phyloP scores from a whole-genome alignment of 164 flowering plant genomes.

The Cinnamomum chago region DNA sequence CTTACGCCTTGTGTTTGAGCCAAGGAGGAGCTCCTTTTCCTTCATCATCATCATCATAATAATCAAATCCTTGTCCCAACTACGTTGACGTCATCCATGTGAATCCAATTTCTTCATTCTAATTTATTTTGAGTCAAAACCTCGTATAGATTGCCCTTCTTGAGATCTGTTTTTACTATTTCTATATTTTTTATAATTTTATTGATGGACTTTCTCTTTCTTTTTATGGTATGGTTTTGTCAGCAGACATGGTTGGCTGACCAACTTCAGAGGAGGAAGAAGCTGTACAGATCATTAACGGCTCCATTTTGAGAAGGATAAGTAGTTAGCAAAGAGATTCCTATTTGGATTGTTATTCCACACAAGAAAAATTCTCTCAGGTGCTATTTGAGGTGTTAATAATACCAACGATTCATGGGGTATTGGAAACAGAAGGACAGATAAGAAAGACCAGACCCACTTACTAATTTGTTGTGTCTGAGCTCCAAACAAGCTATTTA shows the following conservation, averaged over 20 bases:
- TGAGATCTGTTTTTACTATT: background rate
- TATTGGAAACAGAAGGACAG: background rate
- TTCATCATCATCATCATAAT: background rate
- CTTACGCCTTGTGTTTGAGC: background rate
- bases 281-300: slow-evolving; percentile 40
- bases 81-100: too few relatives aligned
- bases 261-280: slow-evolving; percentile 33
- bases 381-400: background rate
- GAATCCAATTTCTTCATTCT: too few relatives aligned
- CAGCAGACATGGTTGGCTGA: slow-evolving; percentile 27
- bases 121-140: too few relatives aligned
- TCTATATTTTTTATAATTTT: too few relatives aligned
- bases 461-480: background rate
- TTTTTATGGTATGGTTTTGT: background rate
- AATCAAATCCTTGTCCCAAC: too few relatives aligned
- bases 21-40: background rate
- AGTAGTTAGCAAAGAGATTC: background rate
- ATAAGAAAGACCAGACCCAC: background rate
- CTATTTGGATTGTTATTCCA: background rate
- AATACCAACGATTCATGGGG: background rate
- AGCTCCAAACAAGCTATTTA: background rate
- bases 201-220: background rate
- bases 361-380: background rate
- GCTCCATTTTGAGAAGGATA: slow-evolving; percentile 49
- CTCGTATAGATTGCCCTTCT: too few relatives aligned